phyloP scores from a whole-genome alignment of 352 stramenopile genomes.

The Phytopythium mirpurense region DNA sequence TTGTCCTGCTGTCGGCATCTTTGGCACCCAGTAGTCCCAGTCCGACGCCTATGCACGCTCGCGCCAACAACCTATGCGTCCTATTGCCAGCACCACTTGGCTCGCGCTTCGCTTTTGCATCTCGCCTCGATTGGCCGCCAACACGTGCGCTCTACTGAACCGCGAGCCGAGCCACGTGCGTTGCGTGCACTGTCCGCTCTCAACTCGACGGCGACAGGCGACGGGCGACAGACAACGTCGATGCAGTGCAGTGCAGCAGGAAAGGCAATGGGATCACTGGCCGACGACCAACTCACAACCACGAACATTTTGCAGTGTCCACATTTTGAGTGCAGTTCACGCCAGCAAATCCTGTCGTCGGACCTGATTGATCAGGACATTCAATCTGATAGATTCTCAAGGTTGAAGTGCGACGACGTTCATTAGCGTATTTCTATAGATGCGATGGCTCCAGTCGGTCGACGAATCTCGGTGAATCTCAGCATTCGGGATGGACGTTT shows the following conservation, averaged over 20 bases:
- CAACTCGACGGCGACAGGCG: background rate
- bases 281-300: background rate
- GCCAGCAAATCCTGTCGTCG: background rate
- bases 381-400: background rate
- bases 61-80: too few relatives aligned
- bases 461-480: constrained; percentile 16
- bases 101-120: too few relatives aligned
- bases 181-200: background rate
- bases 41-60: background rate
- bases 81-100: too few relatives aligned
- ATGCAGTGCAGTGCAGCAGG: too few relatives aligned
- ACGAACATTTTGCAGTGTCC: too few relatives aligned
- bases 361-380: too few relatives aligned
- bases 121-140: background rate
- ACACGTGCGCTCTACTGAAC: background rate
- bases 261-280: too few relatives aligned
- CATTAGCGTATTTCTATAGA: background rate
- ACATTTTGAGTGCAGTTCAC: too few relatives aligned
- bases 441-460: background rate
- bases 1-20: too few relatives aligned
- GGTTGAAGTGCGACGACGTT: background rate
- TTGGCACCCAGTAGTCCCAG: background rate
- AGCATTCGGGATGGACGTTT: background rate
- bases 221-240: background rate
- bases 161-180: too few relatives aligned